phyloP scores from a whole-genome alignment of 306 rosid genomes.

The Cucumis cinereus region DNA sequence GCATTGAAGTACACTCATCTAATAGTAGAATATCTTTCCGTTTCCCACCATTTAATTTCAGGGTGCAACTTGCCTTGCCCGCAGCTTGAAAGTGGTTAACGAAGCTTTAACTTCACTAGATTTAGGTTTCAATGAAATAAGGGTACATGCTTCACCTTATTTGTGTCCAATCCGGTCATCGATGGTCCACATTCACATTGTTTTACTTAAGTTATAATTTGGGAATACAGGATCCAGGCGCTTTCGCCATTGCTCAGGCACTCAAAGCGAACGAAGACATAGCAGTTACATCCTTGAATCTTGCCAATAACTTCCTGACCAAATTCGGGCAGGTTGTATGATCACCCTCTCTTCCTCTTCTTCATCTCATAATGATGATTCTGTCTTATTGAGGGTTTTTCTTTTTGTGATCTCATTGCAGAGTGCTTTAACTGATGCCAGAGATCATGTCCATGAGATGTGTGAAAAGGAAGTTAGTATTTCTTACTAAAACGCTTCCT shows the following conservation, averaged over 20 bases:
- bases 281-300: conserved; percentile 60
- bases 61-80: conserved; percentile 91
- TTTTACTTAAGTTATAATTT: conserved; percentile 1
- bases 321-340: conserved; percentile 94
- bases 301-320: conserved; percentile 77
- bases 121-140: conserved; percentile 89
- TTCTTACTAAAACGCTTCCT: conserved; percentile 35
- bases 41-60: conserved; percentile 22
- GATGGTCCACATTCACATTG: background rate
- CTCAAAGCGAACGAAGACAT: conserved; percentile 87
- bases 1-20: background rate
- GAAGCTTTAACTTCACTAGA: conserved; percentile 88
- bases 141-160: conserved; percentile 30
- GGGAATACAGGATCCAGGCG: conserved; percentile 78
- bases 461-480: conserved; percentile 79
- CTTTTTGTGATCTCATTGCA: conserved; percentile 19
- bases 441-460: conserved; percentile 95
- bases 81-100: conserved; percentile 95
- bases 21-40: background rate
- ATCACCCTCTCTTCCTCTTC: background rate
- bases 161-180: background rate
- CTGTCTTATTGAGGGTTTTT: background rate
- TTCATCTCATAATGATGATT: background rate
- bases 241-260: conserved; percentile 97
- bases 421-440: conserved; percentile 92